Percentiles rank a stretch among this genome's conserved stretches.
These are phyloP conservation scores for Coemansia nantahalensis DNA, from an alignment of 192 early-diverging fungal species.

Conservation along the genomic window DNA sequence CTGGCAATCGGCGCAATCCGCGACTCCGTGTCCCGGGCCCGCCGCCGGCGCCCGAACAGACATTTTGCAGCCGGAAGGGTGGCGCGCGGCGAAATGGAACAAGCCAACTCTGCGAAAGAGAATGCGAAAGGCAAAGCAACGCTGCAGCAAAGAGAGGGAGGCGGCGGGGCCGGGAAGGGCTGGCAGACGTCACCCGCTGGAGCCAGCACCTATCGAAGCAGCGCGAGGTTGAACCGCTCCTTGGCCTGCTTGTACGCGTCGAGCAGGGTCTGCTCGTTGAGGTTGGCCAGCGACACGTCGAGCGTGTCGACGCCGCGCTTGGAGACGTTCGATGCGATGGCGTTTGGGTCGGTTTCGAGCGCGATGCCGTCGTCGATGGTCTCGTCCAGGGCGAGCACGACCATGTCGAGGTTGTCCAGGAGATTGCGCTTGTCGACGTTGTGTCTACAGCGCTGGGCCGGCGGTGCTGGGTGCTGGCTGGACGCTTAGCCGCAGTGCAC, in stretches of 20 bases:
- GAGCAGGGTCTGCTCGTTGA: slow-evolving; percentile 71
- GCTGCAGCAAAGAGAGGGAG: slow-evolving; percentile 2
- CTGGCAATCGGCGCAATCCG: slow-evolving; percentile 38
- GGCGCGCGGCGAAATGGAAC: not conserved
- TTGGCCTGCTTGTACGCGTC: slow-evolving; percentile 77
- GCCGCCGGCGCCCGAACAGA: not conserved
- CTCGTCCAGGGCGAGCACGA: slow-evolving; percentile 89
- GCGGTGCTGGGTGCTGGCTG: too few relatives aligned
- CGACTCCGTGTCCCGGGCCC: slow-evolving; percentile 2
- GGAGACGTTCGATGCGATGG: slow-evolving; percentile 73
- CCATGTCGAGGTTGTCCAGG: slow-evolving; percentile 89
- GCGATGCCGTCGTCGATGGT: slow-evolving; percentile 90
- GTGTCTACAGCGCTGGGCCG: slow-evolving; percentile 37
- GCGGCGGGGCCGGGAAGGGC: not conserved
- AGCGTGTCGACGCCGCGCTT: slow-evolving; percentile 69
- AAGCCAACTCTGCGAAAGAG: not conserved
- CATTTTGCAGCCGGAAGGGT: not conserved
- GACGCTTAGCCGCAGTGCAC: not conserved
- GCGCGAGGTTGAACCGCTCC: slow-evolving; percentile 65
- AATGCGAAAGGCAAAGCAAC: not conserved
- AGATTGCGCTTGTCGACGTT: slow-evolving; percentile 90
- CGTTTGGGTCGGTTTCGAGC: slow-evolving; percentile 71
- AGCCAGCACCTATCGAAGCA: slow-evolving; percentile 53
- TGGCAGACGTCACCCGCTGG: not conserved
- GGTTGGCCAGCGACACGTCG: slow-evolving; percentile 62